These are phyloP conservation scores for Conoideocrella luteorostrata DNA, from an alignment of 2,329 filamentous ascomycete genomes.

Conservation along the genomic window DNA sequence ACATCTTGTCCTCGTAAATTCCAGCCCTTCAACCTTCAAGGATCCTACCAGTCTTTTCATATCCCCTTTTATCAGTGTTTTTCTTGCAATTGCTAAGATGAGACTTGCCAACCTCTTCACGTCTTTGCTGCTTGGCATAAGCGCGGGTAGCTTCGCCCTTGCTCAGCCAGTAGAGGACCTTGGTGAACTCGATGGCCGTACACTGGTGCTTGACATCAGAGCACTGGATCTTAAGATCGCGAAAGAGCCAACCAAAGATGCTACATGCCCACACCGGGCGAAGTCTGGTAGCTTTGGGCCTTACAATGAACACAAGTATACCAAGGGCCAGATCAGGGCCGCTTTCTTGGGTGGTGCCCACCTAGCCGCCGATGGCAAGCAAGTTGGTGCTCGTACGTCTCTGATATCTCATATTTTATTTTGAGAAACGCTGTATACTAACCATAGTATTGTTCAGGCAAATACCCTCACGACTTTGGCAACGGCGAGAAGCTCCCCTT, in stretches of 20 bases:
- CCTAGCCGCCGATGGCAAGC: too few relatives aligned
- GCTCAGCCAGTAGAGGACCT: neutral
- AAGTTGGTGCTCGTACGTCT: too few relatives aligned
- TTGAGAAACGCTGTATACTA: too few relatives aligned
- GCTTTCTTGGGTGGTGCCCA: too few relatives aligned
- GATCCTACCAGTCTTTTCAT: neutral
- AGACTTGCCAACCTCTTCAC: conserved; percentile 2
- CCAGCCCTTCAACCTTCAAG: neutral
- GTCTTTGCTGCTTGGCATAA: neutral
- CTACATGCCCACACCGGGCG: neutral
- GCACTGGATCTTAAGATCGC: neutral
- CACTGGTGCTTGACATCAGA: neutral
- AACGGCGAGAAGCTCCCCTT: neutral
- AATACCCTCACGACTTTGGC: neutral
- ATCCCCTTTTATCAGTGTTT: neutral
- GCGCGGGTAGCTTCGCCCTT: neutral
- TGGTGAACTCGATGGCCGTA: neutral
- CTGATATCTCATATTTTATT: too few relatives aligned
- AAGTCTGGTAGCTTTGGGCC: neutral
- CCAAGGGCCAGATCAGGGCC: too few relatives aligned
- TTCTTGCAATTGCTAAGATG: neutral
- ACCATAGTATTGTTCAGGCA: too few relatives aligned
- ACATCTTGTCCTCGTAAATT: neutral
- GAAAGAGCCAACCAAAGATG: neutral
- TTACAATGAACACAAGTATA: neutral